A percentile compares a stretch with the other conserved stretches of the same genome.
These are phyloP conservation scores for Trichosanthes truncata DNA, from an alignment of 306 rosid species.

Conservation along the genomic window DNA sequence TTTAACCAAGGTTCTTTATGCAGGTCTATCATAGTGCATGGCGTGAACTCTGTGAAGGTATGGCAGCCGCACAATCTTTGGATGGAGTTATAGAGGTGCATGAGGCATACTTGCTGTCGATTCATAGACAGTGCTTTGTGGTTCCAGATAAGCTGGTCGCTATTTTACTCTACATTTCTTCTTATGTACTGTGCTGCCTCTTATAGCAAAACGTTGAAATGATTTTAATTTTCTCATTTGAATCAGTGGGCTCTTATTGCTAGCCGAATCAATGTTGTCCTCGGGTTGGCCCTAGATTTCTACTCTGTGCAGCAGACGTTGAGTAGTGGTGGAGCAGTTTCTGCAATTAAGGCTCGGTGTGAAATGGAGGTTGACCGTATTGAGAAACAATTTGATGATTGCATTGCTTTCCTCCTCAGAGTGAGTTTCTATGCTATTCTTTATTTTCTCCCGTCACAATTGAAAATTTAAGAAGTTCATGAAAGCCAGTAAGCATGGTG, in stretches of 20 bases:
- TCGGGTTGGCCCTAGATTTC: constrained; percentile 85
- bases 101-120: constrained; percentile 74
- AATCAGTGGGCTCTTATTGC: constrained; percentile 93
- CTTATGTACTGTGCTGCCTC: constrained; percentile 5
- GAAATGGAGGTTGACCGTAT: constrained; percentile 92
- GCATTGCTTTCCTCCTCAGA: constrained; percentile 89
- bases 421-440: constrained; percentile 31
- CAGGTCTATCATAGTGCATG: constrained; percentile 99
- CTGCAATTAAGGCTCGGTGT: constrained; percentile 83
- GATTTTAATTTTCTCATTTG: constrained; percentile 14
- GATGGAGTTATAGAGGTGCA: constrained; percentile 96
- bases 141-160: constrained; percentile 95
- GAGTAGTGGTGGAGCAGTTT: constrained; percentile 74
- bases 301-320: constrained; percentile 72
- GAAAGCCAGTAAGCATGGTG: background rate
- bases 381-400: constrained; percentile 91
- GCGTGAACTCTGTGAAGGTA: constrained; percentile 88
- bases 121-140: constrained; percentile 94
- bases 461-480: background rate
- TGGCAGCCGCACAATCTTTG: constrained; percentile 70
- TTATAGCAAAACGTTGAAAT: constrained; percentile 21
- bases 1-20: constrained; percentile 24
- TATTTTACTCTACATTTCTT: constrained; percentile 10
- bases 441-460: background rate
- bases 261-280: constrained; percentile 84